A percentile compares a stretch with the other conserved stretches of the same genome.
phyloP scores from a whole-genome alignment of 139 green algal genomes.

The Chlamydomonas sp. region DNA sequence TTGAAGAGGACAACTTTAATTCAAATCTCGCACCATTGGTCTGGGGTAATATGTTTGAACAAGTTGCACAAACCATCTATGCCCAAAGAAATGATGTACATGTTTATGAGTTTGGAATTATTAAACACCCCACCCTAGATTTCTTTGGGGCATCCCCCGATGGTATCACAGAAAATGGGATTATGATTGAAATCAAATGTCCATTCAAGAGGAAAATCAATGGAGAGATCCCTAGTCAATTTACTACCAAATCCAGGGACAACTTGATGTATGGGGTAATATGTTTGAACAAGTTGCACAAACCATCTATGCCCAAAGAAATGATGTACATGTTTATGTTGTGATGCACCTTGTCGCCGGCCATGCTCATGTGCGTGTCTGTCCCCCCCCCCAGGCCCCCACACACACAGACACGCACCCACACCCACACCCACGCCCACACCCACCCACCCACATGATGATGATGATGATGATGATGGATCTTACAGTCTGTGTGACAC shows the following conservation, averaged over 20 bases:
- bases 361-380: no score
- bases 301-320: background rate
- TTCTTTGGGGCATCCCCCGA: conserved; percentile 18
- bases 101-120: conserved; percentile 18
- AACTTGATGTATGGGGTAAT: conserved; percentile 19
- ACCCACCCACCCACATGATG: no score
- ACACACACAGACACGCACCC: no score
- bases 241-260: conserved; percentile 23
- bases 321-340: background rate
- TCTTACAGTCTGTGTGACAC: no score
- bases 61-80: conserved; percentile 9
- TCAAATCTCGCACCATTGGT: background rate
- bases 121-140: conserved; percentile 1
- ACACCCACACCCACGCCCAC: no score
- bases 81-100: background rate
- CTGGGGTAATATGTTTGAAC: conserved; percentile 22
- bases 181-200: conserved; percentile 36
- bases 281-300: conserved; percentile 19
- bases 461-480: no score
- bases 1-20: background rate
- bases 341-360: no score
- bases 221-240: conserved; percentile 11
- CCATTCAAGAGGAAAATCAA: conserved; percentile 16
- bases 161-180: conserved; percentile 20
- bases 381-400: no score